Base-by-base conservation (phyloP, 1,139 yeast species). In the Yamadazyma friedrichii region DNA sequence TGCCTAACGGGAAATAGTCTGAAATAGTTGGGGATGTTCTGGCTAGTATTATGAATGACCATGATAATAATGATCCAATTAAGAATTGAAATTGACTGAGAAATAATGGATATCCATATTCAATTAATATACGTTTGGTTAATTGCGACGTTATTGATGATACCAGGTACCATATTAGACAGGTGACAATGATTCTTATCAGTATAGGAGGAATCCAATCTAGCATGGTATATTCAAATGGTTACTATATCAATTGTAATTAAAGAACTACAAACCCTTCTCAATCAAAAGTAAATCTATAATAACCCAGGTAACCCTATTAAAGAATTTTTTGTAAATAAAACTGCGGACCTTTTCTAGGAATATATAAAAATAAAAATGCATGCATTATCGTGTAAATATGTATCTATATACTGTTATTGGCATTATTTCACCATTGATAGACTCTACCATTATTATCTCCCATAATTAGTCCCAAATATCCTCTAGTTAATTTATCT, bases 21-120 rank as follows among this genome's bases (percentile, higher is more conserved):
- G 49, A 41, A 10, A 60, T 31, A 3, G 43, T 38, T 3, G 69
- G 66, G 39, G 53, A 54, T 16, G 40, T 31, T 38, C 55, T 55
- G 2, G 57, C 49, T 6, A 57, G 27, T 15, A 51, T 31, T 16
- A 64, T 57, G 40, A 64, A 54, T 10, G 48, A 25, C 9, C 58
- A 50, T 13, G 72, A 64, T 17, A 70, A 49, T 1, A 62, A 17
- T 5, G 72, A 62, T 8, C 75, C 73, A 16, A 66, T 63, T 9
- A 69, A 45, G 41, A 72, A 76, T 48, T 76, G 80, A 47, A 66
- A 67, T 52, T 70, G 78, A n/a, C 78, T 71, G 28, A 76, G 59
- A 45, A 75, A 73, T 8, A 76, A 55, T n/a, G 81, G 80, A 51
- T 65, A 74, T 4, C 65, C 62, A 48, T 74, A 70, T 40, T 61